Conservation (phyloP, 768 basidiomycete species). For the Hericium alpestre region DNA sequence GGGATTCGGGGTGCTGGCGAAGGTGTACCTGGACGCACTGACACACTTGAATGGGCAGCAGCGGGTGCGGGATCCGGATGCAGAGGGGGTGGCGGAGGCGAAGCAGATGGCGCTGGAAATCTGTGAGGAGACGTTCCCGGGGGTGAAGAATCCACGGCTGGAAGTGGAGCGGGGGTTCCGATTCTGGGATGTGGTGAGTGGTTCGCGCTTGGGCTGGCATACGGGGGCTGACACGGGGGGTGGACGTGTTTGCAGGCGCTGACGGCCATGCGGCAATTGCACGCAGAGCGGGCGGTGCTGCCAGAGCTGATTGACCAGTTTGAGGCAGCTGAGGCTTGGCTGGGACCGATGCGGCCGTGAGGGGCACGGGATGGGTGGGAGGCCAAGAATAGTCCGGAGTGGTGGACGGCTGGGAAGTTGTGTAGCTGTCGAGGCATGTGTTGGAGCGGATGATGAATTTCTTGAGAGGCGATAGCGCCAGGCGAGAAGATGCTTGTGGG, state of each 20-base stretch:
- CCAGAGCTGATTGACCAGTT: conserved; percentile 90
- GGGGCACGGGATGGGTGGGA: conserved; percentile 5
- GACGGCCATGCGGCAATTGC: conserved; percentile 81
- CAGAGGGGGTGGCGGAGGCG: conserved; percentile 69
- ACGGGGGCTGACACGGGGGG: conserved; percentile 4
- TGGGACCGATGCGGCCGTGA: conserved; percentile 84
- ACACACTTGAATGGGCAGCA: conserved; percentile 78
- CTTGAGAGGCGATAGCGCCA: conserved; percentile 2
- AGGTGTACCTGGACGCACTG: conserved; percentile 90
- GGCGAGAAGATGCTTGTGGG: background rate
- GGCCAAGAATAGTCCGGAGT: conserved; percentile 1
- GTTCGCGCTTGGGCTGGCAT: background rate
- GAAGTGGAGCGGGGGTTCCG: conserved; percentile 96
- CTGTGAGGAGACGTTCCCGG: conserved; percentile 89
- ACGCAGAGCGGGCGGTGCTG: conserved; percentile 70
- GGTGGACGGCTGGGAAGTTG: conserved; percentile 1
- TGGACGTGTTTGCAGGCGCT: conserved; percentile 44
- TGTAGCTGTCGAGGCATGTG: background rate
- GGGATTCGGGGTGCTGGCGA: conserved; percentile 93
- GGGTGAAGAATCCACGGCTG: conserved; percentile 73
- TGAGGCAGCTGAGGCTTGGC: conserved; percentile 90
- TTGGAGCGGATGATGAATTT: conserved; percentile 1
- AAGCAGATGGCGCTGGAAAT: conserved; percentile 84
- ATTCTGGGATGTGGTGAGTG: conserved; percentile 95
- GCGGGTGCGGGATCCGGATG: conserved; percentile 67